phyloP scores from a whole-genome alignment of 768 basidiomycete species.

The Lentinus tigrinus region DNA sequence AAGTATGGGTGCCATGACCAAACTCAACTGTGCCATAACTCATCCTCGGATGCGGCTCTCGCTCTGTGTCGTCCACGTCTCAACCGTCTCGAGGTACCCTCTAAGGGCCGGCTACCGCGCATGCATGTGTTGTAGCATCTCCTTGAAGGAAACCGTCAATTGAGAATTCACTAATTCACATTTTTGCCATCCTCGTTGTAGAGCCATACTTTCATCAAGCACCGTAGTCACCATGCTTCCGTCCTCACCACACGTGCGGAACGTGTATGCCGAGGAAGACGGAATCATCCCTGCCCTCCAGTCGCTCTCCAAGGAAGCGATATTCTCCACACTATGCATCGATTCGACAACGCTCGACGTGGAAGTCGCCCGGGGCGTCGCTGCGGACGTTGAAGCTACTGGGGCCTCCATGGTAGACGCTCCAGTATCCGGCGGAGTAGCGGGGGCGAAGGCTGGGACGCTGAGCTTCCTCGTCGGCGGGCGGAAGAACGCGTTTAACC shows the following conservation, averaged over 20 bases:
- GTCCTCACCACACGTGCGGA: slow-evolving; percentile 82
- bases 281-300: slow-evolving; percentile 67
- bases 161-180: background rate
- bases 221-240: slow-evolving; percentile 90
- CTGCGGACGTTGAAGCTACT: slow-evolving; percentile 46
- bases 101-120: too few species aligned
- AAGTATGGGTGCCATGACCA: too few species aligned
- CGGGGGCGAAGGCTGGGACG: slow-evolving; percentile 84
- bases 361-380: slow-evolving; percentile 64
- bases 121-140: too few species aligned
- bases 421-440: slow-evolving; percentile 89
- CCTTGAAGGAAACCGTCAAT: background rate
- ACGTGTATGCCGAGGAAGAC: slow-evolving; percentile 62
- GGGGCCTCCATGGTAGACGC: slow-evolving; percentile 87
- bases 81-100: too few species aligned
- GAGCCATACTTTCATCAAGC: slow-evolving; percentile 60
- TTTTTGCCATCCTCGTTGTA: slow-evolving; percentile 23
- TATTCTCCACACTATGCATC: slow-evolving; percentile 63
- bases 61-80: too few species aligned
- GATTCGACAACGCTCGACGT: slow-evolving; percentile 94
- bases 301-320: slow-evolving; percentile 36
- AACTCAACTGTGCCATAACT: too few species aligned
- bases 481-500: slow-evolving; percentile 51
- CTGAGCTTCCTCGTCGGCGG: slow-evolving; percentile 93
- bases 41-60: too few species aligned